Evolutionary conservation across 1,284 basidiomycete genomes (phyloP), one percentile per base, ranked within the genome.

Genomic region (Pseudozyma sp.): DNA sequence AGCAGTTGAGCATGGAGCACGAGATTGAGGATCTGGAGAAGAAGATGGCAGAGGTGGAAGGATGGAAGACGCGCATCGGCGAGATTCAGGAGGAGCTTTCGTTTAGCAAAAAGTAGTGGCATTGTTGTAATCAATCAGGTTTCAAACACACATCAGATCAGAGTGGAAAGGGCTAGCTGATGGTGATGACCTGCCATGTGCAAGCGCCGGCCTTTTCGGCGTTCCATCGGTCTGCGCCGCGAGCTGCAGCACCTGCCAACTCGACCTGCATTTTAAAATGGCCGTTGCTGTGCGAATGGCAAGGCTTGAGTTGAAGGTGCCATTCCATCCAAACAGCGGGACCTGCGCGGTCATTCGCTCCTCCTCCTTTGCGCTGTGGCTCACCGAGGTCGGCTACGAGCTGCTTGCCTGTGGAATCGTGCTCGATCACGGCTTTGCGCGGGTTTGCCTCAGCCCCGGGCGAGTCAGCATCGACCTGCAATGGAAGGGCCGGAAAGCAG

Each of bases 1-100:
- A 92, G 85, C 87, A 90, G n/a, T 87, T 92, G 86, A 90, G 88
- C 29, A 87, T 91, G 54, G 84, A 86, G 42, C 79, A 84, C 63
- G 86, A 87, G 74, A 81, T 86, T 13, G 79, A 82, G 31, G 78
- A 81, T 19, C 72, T 87, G 30, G 78, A 85, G 68, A 70, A 70
- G 14, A 84, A 85, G 62, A 77, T 87, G 54, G 73, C 75, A 19
- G 82, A 86, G 24, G 86, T 86, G 37, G 83, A 84, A 30, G 57
- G 69, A 5, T 86, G 85, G 85, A 85, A 85, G 76, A 33, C 33
- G 7, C 79, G 86, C 5, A 75, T 86, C 3, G 70, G 77, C 24
- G 84, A 85, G 60, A 86, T 86, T 59, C 80, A 84, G 42, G 67
- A 69, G 29, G 84, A 85, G 70, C 81, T 86, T n/a, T 77, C 81